Base-by-base conservation (phyloP, 2,329 filamentous ascomycete genomes). In the Fusarium lateritium region DNA sequence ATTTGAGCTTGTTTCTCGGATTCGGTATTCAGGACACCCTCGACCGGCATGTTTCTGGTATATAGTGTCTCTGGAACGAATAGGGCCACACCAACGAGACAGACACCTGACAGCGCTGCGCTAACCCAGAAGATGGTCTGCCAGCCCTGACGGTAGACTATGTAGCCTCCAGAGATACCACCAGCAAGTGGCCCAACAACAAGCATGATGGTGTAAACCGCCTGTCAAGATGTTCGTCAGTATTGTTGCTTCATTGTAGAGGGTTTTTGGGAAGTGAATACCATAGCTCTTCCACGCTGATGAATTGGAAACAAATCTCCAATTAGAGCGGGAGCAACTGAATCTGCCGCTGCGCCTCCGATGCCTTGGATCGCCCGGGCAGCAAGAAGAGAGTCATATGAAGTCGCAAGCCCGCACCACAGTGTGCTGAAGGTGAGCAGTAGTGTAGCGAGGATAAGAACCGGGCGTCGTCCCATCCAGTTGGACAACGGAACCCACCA, bases 401-500 rank as follows among this genome's bases (percentile, higher is more conserved):
- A 65, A 0, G 56, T 67, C 0, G 69, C 70, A 1, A 77, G 64
- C 0, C 69, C 77, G 15, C 74, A 73, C 75, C 76, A 78, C 0
- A 74, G 40, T 0, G 75, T 71, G 2, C 73, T 74, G 0, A 76
- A 65, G 0, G 69, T 73, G 33, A 78, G 72, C 1, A 79, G 51
- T 0, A 77, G 59, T 2, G 76, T 76, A 4, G 78, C 76, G 0
- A 70, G 11, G 2, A 81, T 61, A 0, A 82, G 61, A 2, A 79
- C 69, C 0, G 75, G 75, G 0, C 79, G 70, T 6, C 79, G 71
- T 2, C 79, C 80, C 26, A 76, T 65, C 24, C 76, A 73, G 42
- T 81, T 81, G 0, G 80, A 75, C 45, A 81, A 28, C 1, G 80
- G 80, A 2, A 81, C 79, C 74, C 79, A 79, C 47, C 75, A 71